Evolutionary conservation across 495 filamentous ascomycete genomes (phyloP).

Genomic region (Gamarada debralockiae): DNA sequence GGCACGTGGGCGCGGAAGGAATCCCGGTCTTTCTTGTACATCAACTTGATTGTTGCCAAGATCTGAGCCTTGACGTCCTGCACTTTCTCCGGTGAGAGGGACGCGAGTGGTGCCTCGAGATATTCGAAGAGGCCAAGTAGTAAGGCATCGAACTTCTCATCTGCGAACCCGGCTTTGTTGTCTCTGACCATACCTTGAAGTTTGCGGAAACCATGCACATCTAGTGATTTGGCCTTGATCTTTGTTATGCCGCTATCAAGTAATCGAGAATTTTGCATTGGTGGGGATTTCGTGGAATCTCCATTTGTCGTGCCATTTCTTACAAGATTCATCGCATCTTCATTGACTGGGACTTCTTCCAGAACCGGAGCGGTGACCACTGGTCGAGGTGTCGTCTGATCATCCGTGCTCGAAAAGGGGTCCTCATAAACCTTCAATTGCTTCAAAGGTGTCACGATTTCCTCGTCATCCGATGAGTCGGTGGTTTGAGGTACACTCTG

Average conservation of each 20-base stretch:
- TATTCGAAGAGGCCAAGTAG: constrained; percentile 70
- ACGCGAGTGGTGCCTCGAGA: constrained; percentile 53
- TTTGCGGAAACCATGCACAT: constrained; percentile 86
- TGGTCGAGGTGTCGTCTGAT: constrained; percentile 39
- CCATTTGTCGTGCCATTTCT: constrained; percentile 16
- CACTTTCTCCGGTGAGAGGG: constrained; percentile 48
- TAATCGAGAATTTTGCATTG: constrained; percentile 44
- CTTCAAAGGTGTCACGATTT: constrained; percentile 31
- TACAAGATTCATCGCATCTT: constrained; percentile 41
- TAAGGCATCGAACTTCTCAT: constrained; percentile 69
- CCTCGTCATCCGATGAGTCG: constrained; percentile 26
- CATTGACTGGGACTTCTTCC: constrained; percentile 48
- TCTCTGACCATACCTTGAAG: constrained; percentile 76
- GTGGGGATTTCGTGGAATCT: constrained; percentile 17
- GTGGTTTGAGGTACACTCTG: constrained; percentile 12
- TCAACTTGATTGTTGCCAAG: constrained; percentile 71
- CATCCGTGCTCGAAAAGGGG: constrained; percentile 46
- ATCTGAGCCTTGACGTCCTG: constrained; percentile 82
- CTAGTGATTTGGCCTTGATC: constrained; percentile 65
- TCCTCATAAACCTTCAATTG: constrained; percentile 57
- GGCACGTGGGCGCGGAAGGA: constrained; percentile 63
- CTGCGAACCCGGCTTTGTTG: constrained; percentile 50
- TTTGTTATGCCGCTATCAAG: constrained; percentile 74
- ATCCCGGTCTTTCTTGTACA: constrained; percentile 63
- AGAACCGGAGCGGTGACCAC: constrained; percentile 39